phyloP scores from a whole-genome alignment of 2,329 filamentous ascomycete species.

The Zymoseptoria brevis region DNA sequence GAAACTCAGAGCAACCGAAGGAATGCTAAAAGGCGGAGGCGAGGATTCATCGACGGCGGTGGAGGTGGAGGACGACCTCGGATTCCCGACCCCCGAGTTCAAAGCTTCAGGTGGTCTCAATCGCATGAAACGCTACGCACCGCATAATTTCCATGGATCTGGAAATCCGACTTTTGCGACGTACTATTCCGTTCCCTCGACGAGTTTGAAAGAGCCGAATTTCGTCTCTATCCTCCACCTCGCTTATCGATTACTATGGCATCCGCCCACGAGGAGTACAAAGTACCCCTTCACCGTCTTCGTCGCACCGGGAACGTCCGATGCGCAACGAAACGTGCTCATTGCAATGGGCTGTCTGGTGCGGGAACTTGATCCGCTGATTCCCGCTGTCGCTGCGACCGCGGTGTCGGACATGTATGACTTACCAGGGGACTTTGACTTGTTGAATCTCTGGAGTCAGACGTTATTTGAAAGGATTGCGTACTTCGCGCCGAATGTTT shows the following conservation, averaged over 20 bases:
- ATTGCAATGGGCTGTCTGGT: background rate
- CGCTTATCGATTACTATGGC: background rate
- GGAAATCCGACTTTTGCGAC: background rate
- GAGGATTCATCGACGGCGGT: background rate
- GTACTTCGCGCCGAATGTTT: background rate
- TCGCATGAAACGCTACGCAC: background rate
- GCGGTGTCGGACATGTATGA: background rate
- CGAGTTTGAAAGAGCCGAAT: background rate
- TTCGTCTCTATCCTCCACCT: background rate
- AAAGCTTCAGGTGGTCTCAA: background rate
- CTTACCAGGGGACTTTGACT: background rate
- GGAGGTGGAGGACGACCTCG: background rate
- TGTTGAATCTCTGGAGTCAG: background rate
- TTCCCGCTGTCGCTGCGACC: background rate
- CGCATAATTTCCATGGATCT: background rate
- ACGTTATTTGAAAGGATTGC: background rate
- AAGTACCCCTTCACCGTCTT: background rate
- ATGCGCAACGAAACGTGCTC: background rate
- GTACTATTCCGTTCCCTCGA: background rate
- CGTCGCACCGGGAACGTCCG: background rate
- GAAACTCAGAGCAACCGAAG: background rate
- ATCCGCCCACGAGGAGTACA: background rate
- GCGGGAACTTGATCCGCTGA: background rate
- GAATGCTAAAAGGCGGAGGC: background rate
- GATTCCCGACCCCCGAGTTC: background rate